A percentile compares a stretch with the other conserved stretches of the same genome.
These are phyloP conservation scores for Neostapfia colusana DNA, from an alignment of 176 grass and related monocot species.

Conservation along the genomic window DNA sequence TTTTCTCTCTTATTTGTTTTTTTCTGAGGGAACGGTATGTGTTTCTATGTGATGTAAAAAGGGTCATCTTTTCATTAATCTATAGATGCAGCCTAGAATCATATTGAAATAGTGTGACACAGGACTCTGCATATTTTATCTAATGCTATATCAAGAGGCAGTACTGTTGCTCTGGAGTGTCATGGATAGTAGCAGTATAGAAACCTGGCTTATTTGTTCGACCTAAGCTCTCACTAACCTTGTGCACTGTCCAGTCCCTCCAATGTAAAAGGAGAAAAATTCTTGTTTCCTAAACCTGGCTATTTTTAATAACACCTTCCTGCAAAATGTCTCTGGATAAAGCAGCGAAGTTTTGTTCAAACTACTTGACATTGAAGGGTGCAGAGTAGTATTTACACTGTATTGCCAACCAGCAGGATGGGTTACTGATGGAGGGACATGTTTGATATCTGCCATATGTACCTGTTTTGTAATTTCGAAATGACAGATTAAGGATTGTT, in stretches of 20 bases:
- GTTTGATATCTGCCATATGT: background rate
- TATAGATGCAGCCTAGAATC: slow-evolving; percentile 13
- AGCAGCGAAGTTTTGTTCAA: too few relatives aligned
- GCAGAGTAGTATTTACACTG: too few relatives aligned
- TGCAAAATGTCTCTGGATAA: background rate
- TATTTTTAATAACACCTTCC: slow-evolving; percentile 6
- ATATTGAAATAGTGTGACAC: background rate
- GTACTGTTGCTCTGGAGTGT: background rate
- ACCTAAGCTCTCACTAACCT: background rate
- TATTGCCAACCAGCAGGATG: too few relatives aligned
- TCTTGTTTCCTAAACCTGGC: background rate
- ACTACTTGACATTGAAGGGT: too few relatives aligned
- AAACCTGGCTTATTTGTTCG: background rate
- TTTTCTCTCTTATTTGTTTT: too few relatives aligned
- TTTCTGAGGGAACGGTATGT: too few relatives aligned
- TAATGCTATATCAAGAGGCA: background rate
- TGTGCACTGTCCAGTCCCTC: slow-evolving; percentile 7
- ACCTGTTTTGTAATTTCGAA: background rate
- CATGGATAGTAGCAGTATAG: slow-evolving; percentile 1
- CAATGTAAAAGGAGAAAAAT: background rate
- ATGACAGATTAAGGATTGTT: slow-evolving; percentile 3
- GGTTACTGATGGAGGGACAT: background rate
- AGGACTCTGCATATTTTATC: too few relatives aligned
- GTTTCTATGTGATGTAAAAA: slow-evolving; percentile 24
- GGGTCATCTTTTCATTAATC: slow-evolving; percentile 16